Evolutionary conservation across 1,139 yeast species (phyloP).

Genomic region (Diutina neorugosa): DNA sequence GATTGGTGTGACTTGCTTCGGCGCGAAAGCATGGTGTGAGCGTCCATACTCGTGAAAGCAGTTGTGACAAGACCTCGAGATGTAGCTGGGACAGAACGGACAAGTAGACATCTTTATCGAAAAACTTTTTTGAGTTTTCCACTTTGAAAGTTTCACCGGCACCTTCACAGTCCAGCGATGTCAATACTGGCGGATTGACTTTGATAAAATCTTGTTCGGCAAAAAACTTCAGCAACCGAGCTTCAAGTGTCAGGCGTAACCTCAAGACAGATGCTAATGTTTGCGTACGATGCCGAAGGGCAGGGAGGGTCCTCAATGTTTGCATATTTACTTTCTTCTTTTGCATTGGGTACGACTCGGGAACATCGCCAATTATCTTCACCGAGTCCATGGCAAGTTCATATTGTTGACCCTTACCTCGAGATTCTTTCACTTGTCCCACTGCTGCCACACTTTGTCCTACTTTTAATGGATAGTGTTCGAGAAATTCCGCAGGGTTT

Average conservation of each 20-base stretch:
- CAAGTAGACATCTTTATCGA: slow-evolving; percentile 55
- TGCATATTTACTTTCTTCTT: slow-evolving; percentile 62
- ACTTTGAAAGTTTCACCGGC: slow-evolving; percentile 82
- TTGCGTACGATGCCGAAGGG: slow-evolving; percentile 66
- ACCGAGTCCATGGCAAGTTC: slow-evolving; percentile 20
- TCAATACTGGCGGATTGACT: slow-evolving; percentile 76
- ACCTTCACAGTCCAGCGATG: slow-evolving; percentile 93
- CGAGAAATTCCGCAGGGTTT: slow-evolving; percentile 25
- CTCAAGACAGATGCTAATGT: slow-evolving; percentile 56
- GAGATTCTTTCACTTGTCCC: slow-evolving; percentile 23
- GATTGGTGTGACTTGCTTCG: slow-evolving; percentile 78
- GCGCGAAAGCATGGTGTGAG: slow-evolving; percentile 90
- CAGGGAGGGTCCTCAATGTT: slow-evolving; percentile 56
- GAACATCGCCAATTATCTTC: slow-evolving; percentile 38
- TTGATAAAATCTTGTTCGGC: slow-evolving; percentile 43
- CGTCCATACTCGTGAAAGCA: slow-evolving; percentile 79
- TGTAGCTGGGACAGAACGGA: slow-evolving; percentile 93
- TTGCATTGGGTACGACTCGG: slow-evolving; percentile 66
- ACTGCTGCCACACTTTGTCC: slow-evolving; percentile 29
- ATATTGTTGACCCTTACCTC: slow-evolving; percentile 18
- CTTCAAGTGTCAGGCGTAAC: slow-evolving; percentile 58
- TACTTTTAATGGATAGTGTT: slow-evolving; percentile 31
- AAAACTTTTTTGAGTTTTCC: slow-evolving; percentile 36
- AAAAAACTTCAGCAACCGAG: slow-evolving; percentile 43
- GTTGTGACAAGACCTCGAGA: slow-evolving; percentile 66